phyloP scores from a whole-genome alignment of 1,284 basidiomycete genomes.

The Cutaneotrichosporon sp. region DNA sequence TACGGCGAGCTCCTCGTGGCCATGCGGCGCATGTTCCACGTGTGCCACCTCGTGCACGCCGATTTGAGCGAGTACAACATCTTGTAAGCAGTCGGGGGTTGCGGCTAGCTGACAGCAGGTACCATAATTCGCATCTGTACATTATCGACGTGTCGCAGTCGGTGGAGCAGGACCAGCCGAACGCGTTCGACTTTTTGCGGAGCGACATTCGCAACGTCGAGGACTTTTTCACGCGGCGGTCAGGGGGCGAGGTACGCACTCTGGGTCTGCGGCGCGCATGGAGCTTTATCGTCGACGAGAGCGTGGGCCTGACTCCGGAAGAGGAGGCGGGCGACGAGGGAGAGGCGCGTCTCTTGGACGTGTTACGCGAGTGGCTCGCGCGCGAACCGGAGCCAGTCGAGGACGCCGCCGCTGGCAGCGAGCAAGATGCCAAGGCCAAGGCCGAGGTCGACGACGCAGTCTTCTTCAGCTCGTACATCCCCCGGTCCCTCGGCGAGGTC shows the following conservation, averaged over 20 bases:
- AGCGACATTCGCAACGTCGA: constrained; percentile 89
- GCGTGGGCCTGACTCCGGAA: constrained; percentile 24
- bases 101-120: constrained; percentile 33
- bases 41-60: constrained; percentile 91
- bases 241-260: constrained; percentile 56
- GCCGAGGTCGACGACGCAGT: constrained; percentile 69
- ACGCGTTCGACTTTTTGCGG: constrained; percentile 91
- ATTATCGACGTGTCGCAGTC: constrained; percentile 99
- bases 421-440: constrained; percentile 7
- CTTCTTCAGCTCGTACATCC: constrained; percentile 84
- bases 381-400: constrained; percentile 28
- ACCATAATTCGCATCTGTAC: constrained; percentile 64
- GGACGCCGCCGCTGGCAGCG: not conserved
- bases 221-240: constrained; percentile 78
- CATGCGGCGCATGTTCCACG: constrained; percentile 78
- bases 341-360: constrained; percentile 35
- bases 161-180: constrained; percentile 96
- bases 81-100: constrained; percentile 54
- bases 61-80: constrained; percentile 99
- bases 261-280: constrained; percentile 80
- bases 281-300: constrained; percentile 73
- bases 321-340: constrained; percentile 43
- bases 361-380: constrained; percentile 56
- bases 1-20: constrained; percentile 77
- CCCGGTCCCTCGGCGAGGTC: constrained; percentile 83